Evolutionary conservation across 495 filamentous ascomycete species (phyloP).

Genomic region (Sordaria brevicollis): DNA sequence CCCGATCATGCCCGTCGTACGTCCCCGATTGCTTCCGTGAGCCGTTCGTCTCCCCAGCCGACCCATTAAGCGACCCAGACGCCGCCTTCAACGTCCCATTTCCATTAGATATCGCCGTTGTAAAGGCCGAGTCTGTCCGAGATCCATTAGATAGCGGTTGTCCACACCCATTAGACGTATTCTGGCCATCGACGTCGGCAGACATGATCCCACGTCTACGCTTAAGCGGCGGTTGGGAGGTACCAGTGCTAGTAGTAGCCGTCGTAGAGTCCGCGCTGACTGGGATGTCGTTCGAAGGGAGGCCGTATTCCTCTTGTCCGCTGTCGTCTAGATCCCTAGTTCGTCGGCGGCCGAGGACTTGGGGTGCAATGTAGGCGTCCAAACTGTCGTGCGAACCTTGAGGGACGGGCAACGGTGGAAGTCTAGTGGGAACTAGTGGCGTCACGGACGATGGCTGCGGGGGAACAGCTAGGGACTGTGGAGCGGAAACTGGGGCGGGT

Average conservation of each 20-base stretch:
- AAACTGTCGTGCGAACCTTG: neutral
- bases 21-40: slow-evolving; percentile 6
- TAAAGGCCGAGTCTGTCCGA: slow-evolving; percentile 10
- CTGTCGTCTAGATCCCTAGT: slow-evolving; percentile 9
- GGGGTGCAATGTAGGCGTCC: slow-evolving; percentile 3
- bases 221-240: slow-evolving; percentile 9
- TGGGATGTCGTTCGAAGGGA: neutral
- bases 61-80: slow-evolving; percentile 26
- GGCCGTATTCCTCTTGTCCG: slow-evolving; percentile 8
- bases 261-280: neutral
- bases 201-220: slow-evolving; percentile 22
- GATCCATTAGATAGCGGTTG: slow-evolving; percentile 30
- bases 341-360: slow-evolving; percentile 18
- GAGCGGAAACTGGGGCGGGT: slow-evolving; percentile 13
- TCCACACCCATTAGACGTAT: slow-evolving; percentile 24
- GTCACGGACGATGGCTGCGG: slow-evolving; percentile 6
- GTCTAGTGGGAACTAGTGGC: neutral
- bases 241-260: slow-evolving; percentile 3
- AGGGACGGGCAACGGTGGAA: neutral
- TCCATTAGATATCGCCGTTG: slow-evolving; percentile 27
- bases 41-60: slow-evolving; percentile 20
- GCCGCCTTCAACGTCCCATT: slow-evolving; percentile 29
- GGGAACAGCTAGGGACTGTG: slow-evolving; percentile 13
- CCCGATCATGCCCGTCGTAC: slow-evolving; percentile 74
- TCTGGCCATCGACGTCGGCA: slow-evolving; percentile 21